Evolutionary conservation across 345 rosid species (phyloP).

Genomic region (Salix caprea): DNA sequence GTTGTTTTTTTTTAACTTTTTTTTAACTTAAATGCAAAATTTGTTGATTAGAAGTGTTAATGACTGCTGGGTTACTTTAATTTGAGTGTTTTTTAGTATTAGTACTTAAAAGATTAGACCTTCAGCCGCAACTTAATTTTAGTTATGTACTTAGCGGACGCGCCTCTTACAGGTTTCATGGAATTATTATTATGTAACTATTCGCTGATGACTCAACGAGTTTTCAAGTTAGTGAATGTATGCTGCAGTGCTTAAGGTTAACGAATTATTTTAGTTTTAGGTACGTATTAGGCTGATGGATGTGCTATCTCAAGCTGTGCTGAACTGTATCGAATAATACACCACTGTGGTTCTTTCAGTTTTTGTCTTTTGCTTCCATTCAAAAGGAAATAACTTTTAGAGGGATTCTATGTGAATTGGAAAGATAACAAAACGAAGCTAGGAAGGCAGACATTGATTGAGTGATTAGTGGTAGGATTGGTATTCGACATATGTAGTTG

Average conservation of each 20-base stretch:
- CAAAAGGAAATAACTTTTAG: background rate
- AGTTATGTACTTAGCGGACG: background rate
- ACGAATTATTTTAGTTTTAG: background rate
- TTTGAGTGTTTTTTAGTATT: background rate
- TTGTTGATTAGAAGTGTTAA: background rate
- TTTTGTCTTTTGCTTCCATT: background rate
- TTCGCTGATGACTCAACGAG: background rate
- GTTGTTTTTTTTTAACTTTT: background rate
- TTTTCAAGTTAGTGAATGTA: background rate
- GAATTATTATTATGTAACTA: background rate
- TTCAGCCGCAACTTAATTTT: background rate
- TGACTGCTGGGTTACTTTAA: background rate
- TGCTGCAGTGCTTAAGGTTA: background rate
- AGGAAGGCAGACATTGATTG: background rate
- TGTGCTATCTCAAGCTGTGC: background rate
- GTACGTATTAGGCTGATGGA: background rate
- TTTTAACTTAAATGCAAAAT: background rate
- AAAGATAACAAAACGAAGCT: background rate
- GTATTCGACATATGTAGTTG: background rate
- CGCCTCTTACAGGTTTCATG: background rate
- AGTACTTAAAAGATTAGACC: background rate
- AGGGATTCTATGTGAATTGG: background rate
- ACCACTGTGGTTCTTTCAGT: background rate
- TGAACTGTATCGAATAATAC: background rate
- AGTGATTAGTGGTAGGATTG: background rate